phyloP scores from a whole-genome alignment of 257 asterid species.

The Pogostemon cablin region DNA sequence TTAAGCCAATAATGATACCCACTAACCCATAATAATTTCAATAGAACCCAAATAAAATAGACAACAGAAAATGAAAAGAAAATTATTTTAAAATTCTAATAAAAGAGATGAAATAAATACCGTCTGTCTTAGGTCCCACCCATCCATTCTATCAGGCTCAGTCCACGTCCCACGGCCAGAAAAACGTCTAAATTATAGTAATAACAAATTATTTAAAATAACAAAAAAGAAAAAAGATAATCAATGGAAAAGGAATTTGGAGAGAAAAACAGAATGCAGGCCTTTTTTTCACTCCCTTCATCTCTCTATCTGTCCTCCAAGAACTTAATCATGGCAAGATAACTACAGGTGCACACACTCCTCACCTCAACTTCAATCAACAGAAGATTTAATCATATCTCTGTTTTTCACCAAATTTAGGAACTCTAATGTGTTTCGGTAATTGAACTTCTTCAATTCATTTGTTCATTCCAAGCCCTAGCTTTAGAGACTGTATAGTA shows the following conservation, averaged over 20 bases:
- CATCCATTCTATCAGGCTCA: conserved; percentile 34
- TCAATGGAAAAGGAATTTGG: conserved; percentile 28
- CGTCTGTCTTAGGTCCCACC: conserved; percentile 40
- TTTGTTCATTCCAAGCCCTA: conserved; percentile 21
- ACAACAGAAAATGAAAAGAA: conserved; percentile 10
- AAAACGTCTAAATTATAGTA: not conserved
- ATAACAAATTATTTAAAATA: not conserved
- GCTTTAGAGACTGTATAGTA: conserved; percentile 22
- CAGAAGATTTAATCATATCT: not conserved
- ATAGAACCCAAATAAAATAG: conserved; percentile 11
- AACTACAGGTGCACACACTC: conserved; percentile 26
- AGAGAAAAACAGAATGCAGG: conserved; percentile 34
- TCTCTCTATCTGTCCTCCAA: conserved; percentile 19
- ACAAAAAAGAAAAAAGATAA: not conserved
- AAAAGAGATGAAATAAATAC: conserved; percentile 22
- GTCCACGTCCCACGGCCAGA: conserved; percentile 42
- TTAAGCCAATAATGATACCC: conserved; percentile 49
- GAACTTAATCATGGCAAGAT: conserved; percentile 47
- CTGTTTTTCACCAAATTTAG: conserved; percentile 19
- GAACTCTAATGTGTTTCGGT: conserved; percentile 14
- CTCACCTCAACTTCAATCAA: conserved; percentile 14
- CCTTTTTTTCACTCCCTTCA: conserved; percentile 27
- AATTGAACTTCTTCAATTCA: not conserved
- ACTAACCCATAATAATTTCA: conserved; percentile 33
- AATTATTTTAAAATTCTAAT: conserved; percentile 4